Percentiles rank a stretch among this genome's conserved stretches.
phyloP scores from a whole-genome alignment of 2,329 filamentous ascomycete species.

The Alternaria dauci region DNA sequence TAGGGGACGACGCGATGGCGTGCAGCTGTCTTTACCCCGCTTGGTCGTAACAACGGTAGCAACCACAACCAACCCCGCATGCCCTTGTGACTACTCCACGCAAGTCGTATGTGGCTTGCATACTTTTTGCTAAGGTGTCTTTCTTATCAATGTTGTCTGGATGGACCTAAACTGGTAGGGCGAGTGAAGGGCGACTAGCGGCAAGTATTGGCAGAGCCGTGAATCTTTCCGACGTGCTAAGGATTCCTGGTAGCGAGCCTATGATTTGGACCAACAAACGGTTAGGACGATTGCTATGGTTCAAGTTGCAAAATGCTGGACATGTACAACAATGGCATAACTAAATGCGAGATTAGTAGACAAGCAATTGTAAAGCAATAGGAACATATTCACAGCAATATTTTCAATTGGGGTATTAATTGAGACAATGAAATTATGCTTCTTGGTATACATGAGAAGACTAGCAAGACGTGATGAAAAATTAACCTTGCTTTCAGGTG shows the following conservation, averaged over 20 bases:
- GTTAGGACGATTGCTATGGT: background rate
- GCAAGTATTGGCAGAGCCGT: background rate
- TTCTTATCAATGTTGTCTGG: background rate
- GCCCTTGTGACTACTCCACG: background rate
- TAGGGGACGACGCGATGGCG: background rate
- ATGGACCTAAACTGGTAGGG: background rate
- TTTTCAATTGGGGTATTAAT: constrained; percentile 23
- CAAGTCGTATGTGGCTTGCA: constrained; percentile 2
- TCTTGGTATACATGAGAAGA: constrained; percentile 42
- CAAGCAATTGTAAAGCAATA: background rate
- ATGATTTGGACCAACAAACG: background rate
- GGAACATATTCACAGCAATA: background rate
- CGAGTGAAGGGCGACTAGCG: background rate
- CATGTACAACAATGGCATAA: background rate
- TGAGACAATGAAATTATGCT: constrained; percentile 42
- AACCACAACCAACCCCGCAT: background rate
- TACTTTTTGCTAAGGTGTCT: background rate
- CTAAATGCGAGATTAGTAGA: background rate
- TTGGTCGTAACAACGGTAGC: background rate
- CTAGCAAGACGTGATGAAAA: constrained; percentile 39
- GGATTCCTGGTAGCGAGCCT: background rate
- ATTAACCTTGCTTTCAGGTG: constrained; percentile 36
- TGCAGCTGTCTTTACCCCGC: constrained; percentile 8
- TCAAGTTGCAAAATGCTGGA: background rate
- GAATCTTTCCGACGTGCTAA: constrained; percentile 1